Percentiles rank a stretch among this genome's conserved stretches.
Evolutionary conservation across 2,329 filamentous ascomycete genomes (phyloP).

Genomic region (Pseudopithomyces chartarum): DNA sequence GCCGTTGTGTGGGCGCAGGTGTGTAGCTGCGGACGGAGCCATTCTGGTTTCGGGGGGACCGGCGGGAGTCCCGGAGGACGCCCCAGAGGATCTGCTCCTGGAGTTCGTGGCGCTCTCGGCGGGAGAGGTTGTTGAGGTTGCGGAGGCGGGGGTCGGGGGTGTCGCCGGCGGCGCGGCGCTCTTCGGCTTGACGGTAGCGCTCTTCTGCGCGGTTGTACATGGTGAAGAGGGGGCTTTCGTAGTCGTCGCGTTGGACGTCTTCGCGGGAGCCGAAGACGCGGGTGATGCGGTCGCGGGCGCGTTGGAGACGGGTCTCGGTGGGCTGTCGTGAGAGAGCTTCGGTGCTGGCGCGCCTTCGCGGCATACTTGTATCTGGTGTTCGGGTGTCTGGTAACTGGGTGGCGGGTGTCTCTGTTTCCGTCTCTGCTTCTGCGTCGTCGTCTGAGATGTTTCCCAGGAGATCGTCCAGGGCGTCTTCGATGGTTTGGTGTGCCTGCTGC

Average conservation of each 20-base stretch:
- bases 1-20: neutral
- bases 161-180: conserved; percentile 28
- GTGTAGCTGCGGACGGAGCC: conserved; percentile 30
- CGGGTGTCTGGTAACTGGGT: neutral
- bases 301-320: conserved; percentile 26
- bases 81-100: conserved; percentile 41
- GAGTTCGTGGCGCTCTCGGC: conserved; percentile 33
- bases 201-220: conserved; percentile 54
- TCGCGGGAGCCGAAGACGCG: conserved; percentile 54
- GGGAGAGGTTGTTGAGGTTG: conserved; percentile 23
- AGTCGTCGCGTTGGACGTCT: conserved; percentile 53
- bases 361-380: neutral
- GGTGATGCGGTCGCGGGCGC: conserved; percentile 32
- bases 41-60: conserved; percentile 17
- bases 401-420: neutral
- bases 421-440: conserved; percentile 14
- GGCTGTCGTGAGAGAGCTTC: conserved; percentile 17
- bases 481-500: conserved; percentile 30
- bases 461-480: conserved; percentile 42
- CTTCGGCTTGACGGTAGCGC: conserved; percentile 51
- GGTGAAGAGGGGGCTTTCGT: conserved; percentile 54
- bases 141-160: conserved; percentile 25
- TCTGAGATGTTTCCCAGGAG: conserved; percentile 36
- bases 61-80: conserved; percentile 34
- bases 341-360: conserved; percentile 4